Evolutionary conservation across 345 rosid genomes (phyloP), one percentile per base, ranked within the genome.

Genomic region (Rhizophora mangle): DNA sequence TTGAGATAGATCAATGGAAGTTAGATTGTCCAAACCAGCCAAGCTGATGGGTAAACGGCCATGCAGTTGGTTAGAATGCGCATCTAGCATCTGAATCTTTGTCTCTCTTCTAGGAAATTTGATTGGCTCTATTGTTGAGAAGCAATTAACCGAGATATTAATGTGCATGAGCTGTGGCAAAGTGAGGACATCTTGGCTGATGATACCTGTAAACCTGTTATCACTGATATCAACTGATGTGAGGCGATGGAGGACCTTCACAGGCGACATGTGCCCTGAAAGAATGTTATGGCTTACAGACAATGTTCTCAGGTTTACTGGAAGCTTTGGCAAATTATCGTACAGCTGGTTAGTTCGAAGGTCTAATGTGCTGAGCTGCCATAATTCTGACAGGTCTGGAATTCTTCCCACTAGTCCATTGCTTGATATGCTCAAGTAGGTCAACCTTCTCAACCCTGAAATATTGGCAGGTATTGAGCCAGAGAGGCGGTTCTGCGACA

Each of bases 331-430:
- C 62, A 86, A 73, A 65, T 27, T 58, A 62, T 91, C 87, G 5
- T 46, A 57, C 5, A 88, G 76, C 72, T 77, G 79, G 68, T 85
- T 88, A 76, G 55, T 54, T 32, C 76, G 68, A 52, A 86, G 81
- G 37, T 84, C 86, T 29, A 86, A 59, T 27, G 79, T 78, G 67
- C 71, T 73, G 37, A 86, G 86, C 77, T 80, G 77, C 86, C 90
- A 82, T 65, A 81, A 43, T 31, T 83, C 89, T 20, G 70, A 67
- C 18, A 88, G 79, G 21, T 77, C 78, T 20, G 83, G 89, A 22
- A 86, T 83, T 66, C 73, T 82, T 55, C 89, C 82, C 9, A 82
- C 80, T 13, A 88, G 49, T 54, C 55, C 72, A 65, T 88, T 86
- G 54, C 74, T 60, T 49, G 89, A 79, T 32, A 85, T 43, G 67